A percentile compares a stretch with the other conserved stretches of the same genome.
Evolutionary conservation across 345 rosid genomes (phyloP).

Genomic region (Chamaenerion angustifolium): DNA sequence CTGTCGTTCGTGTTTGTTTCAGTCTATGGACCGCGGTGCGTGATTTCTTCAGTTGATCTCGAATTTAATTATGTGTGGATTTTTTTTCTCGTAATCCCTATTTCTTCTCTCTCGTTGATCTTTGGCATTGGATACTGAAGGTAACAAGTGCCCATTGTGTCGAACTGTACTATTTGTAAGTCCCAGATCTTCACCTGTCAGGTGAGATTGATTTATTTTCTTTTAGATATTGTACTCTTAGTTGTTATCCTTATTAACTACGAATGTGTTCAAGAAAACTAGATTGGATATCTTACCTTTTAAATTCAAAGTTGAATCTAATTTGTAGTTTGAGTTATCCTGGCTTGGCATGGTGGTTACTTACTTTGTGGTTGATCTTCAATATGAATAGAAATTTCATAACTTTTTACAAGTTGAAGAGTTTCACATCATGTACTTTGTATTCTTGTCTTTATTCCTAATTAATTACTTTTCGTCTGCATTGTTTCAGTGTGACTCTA

Average conservation of each 20-base stretch:
- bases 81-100: background rate
- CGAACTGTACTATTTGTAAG: constrained; percentile 77
- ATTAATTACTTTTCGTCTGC: no score
- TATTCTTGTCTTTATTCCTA: background rate
- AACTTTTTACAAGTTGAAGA: no score
- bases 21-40: constrained; percentile 87
- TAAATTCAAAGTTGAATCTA: no score
- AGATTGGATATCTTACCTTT: no score
- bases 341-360: no score
- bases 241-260: no score
- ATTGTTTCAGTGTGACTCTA: constrained; percentile 54
- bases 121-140: constrained; percentile 19
- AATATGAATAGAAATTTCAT: no score
- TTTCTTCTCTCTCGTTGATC: background rate
- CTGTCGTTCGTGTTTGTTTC: constrained; percentile 82
- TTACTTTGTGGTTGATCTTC: no score
- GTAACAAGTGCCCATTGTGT: constrained; percentile 93
- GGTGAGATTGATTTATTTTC: constrained; percentile 24
- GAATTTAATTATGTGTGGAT: background rate
- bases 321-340: no score
- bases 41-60: constrained; percentile 3
- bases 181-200: constrained; percentile 74
- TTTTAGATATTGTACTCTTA: no score
- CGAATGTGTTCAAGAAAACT: no score
- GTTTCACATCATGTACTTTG: constrained; percentile 3